Base-by-base conservation (phyloP, 192 early-diverging fungal species). In the Gorgonomyces haynaldii region DNA sequence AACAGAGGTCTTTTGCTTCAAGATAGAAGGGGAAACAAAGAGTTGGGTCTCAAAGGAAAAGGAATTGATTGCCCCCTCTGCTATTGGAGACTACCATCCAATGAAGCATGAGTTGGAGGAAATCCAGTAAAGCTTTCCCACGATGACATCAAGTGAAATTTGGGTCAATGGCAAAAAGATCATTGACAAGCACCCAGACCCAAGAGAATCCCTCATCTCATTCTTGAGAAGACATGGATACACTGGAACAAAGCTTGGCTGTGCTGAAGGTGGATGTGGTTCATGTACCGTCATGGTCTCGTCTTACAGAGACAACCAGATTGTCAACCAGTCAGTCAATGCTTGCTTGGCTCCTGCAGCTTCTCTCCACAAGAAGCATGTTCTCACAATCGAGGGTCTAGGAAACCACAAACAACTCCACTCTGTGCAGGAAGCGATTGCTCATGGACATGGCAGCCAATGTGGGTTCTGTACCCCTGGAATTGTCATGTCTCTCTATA, bases 391-490 rank as follows among this genome's bases (percentile, higher is more conserved):
- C 17, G 86, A 89, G 46, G 86, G 85, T 7, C 63, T 86, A 22
- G 85, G 88, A 8, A 72, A 70, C 38, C 42, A 69, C 36, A 63
- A 70, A 21, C 67, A 75, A 51, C 46, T 60, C 6, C 86, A 88
- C 52, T 78, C 84, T 10, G 76, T 81, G 16, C 86, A 91, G 50
- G 74, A 84, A 57, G 70, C 66, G 25, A 72, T 91, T 15, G 83
- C 85, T 2, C 52, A 71, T n/a, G 57, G 68, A 56, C 82, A 86
- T 44, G 85, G 83, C 32, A 43, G 53, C 22, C 88, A 91, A 64
- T 91, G 88, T 58, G 88, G 88, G 27, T 89, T 89, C 70, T 91
- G 88, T 48, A 91, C 88, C 1, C 86, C 88, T 1, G 88, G 88
- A 16, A 87, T 91, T 28, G 86, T 81, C 53, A 89, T 89, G 86